Conservation (phyloP, 2,329 filamentous ascomycete genomes). For the Rasamsonia emersonii region DNA sequence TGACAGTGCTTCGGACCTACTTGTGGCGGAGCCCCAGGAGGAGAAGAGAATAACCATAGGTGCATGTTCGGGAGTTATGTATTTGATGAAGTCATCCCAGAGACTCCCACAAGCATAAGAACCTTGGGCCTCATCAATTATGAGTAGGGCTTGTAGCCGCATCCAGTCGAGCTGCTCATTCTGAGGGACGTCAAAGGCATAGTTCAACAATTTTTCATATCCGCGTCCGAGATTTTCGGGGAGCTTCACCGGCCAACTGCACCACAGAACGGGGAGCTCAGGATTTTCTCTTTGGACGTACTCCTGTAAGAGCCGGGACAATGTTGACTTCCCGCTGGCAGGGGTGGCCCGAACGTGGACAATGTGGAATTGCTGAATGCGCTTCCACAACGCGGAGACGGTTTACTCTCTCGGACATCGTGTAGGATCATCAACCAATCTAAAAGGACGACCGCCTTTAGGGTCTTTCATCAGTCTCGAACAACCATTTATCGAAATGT, state of each 20-base stretch:
- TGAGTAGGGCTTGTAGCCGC: background rate
- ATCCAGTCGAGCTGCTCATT: background rate
- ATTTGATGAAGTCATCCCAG: background rate
- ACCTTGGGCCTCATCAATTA: background rate
- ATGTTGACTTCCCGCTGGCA: background rate
- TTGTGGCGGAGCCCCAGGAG: background rate
- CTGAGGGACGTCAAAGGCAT: slow-evolving; percentile 1
- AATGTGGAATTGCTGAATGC: background rate
- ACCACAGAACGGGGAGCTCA: background rate
- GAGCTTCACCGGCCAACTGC: background rate
- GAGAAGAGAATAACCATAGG: background rate
- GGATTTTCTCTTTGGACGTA: background rate
- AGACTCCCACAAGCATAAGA: background rate
- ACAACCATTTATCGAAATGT: slow-evolving; percentile 1
- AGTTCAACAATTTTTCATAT: background rate
- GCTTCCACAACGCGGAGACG: background rate
- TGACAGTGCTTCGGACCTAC: background rate
- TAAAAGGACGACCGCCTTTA: background rate
- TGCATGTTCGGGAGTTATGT: background rate
- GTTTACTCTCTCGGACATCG: background rate
- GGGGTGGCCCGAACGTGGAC: background rate
- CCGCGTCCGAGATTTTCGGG: background rate
- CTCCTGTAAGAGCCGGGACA: background rate
- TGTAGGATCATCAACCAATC: background rate
- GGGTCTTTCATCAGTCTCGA: slow-evolving; percentile 1